Base-by-base conservation (phyloP, 495 filamentous ascomycete genomes). In the Hypoxylon subgilvum region DNA sequence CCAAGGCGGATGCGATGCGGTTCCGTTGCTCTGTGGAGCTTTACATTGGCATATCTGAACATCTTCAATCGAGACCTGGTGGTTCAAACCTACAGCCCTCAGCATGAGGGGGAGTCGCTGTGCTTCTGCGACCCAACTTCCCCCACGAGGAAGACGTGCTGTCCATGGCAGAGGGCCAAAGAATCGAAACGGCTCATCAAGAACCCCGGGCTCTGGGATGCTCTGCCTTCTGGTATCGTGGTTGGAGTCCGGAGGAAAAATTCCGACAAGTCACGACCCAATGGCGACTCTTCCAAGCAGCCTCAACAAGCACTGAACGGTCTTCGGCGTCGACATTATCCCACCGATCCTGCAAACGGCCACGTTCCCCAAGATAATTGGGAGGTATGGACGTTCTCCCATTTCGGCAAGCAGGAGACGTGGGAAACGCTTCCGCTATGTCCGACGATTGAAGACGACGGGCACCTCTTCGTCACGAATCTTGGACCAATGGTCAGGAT, bases 361-460 rank as follows among this genome's bases (percentile, higher is more conserved):
- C 50, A 57, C 18, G 47, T 39, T 16, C 10, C 53, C 13, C 61
- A 77, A 23, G 74, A 78, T 35, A 74, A 71, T 13, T 91, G 86
- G 86, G 86, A 90, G 65, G 82, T 81, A 1, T 91, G 86, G 84
- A 81, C 78, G 7, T 75, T 88, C 42, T 79, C 81, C 16, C 72
- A 73, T 51, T 72, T 71, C 9, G 73, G 72, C 19, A 65, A 64
- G 10, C 60, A 71, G 16, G 65, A 69, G 14, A 65, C 57, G 1
- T 72, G 72, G 57, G 77, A 80, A 48, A 72, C 70, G 0, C 43
- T 48, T 8, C 72, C 70, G 8, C 66, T 80, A 12, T 68, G 72
- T 16, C n/a, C 59, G 6, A 65, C 61, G 9, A 41, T 60, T 13
- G 67, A 70, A 9, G 65, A 70, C n/a, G 61, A 71, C 2, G 62